Percentiles rank a stretch among this genome's conserved stretches.
Conservation (phyloP, 148 eudicot species). For the Agrostemma githago region DNA sequence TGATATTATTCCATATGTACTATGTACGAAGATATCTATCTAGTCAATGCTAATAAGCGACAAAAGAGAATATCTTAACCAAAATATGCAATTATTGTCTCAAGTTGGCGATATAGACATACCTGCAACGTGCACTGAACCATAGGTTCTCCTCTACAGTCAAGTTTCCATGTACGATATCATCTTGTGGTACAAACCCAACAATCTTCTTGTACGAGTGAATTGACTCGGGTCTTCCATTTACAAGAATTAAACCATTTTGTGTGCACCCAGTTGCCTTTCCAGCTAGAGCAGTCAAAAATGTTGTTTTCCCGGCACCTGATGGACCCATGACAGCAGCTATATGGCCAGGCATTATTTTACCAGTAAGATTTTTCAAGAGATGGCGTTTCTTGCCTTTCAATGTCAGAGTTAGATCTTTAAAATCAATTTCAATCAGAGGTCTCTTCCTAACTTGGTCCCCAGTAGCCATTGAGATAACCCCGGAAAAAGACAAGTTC, state of each 20-base stretch:
- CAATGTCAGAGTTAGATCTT: conserved; percentile 57
- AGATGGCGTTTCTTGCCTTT: conserved; percentile 57
- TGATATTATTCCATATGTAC: no score
- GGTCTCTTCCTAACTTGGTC: conserved; percentile 49
- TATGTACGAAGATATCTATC: no score
- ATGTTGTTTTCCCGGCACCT: conserved; percentile 81
- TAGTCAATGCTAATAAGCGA: background rate
- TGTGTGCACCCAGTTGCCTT: conserved; percentile 56
- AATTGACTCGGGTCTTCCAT: conserved; percentile 53
- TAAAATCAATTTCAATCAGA: conserved; percentile 53
- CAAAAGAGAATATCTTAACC: background rate
- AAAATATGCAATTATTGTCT: background rate
- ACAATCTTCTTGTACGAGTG: conserved; percentile 62
- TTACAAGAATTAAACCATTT: conserved; percentile 53
- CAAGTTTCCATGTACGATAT: conserved; percentile 77
- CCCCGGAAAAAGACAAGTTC: conserved; percentile 50
- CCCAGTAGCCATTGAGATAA: conserved; percentile 50
- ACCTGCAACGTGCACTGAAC: conserved; percentile 88
- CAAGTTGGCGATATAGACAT: conserved; percentile 18
- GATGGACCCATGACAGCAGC: conserved; percentile 86
- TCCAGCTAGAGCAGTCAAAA: conserved; percentile 68
- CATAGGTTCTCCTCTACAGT: conserved; percentile 78
- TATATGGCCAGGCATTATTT: conserved; percentile 58
- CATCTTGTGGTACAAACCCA: conserved; percentile 89
- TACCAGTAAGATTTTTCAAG: conserved; percentile 62